Base-by-base conservation (phyloP, 108 stramenopile genomes). In the Aurantiochytrium sp. region DNA sequence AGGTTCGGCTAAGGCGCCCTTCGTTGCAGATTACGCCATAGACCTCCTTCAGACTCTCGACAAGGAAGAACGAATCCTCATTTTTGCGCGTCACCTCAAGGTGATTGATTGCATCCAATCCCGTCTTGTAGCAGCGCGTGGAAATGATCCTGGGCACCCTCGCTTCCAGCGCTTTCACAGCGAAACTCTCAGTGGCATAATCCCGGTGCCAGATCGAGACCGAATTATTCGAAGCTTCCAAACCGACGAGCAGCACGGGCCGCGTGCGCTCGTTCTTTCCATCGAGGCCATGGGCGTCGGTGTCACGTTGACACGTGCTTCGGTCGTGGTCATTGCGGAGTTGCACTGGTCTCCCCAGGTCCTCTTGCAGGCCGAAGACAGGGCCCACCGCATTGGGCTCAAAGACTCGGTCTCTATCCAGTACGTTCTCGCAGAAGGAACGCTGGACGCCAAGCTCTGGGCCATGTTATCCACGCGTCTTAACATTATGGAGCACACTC, bases 301-400 rank as follows among this genome's bases (percentile, higher is more conserved):
- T 12, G 45, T 83, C 6, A 83, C 76, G 51, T 23, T 83, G 51
- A 83, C 76, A 3, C 45, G 51, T 14, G 51, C 49, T 18, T 83
- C 76, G 51, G 28, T 83, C 76, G 76, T 83, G 18, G 12, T 83
- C n/a, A 4, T 83, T 43, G 76, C 76, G 45, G 76, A 83, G 23
- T 45, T 83, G 18, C 51, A 83, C 4, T 83, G 76, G 76, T 83
- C 76, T 4, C 76, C 76, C 3, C 76, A 83, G 51, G 23, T 83
- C n/a, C 51, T 83, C 10, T 23, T 83, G 76, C 76, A 83, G 23
- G 76, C 76, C n/a, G 76, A 83, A 35, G 76, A 83, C 76, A 43
- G 76, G 19, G 76, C 76, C 1, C 76, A 83, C 49, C 76, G 76
- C 23, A 83, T 83, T 45, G 76, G 76, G n/a, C 51, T n/a, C 25